These are phyloP conservation scores for Chamaecyparis obtusa DNA, from an alignment of 75 land plant species.

Conservation along the genomic window DNA sequence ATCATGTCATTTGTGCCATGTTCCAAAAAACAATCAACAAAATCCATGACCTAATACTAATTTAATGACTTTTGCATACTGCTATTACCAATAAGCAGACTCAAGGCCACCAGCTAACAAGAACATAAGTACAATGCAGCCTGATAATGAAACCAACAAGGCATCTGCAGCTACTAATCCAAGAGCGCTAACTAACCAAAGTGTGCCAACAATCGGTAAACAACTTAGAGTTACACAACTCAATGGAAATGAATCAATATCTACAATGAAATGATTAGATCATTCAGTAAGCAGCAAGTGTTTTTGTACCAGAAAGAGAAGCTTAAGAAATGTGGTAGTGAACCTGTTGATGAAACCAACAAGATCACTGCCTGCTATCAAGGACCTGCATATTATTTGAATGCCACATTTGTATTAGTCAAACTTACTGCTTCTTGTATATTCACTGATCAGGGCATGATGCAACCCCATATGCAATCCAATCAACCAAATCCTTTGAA, in stretches of 20 bases:
- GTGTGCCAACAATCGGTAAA: neutral
- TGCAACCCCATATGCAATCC: neutral
- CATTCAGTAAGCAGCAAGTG: neutral
- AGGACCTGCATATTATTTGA: slow-evolving; percentile 10
- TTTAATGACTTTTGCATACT: neutral
- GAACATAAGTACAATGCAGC: neutral
- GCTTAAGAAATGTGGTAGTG: slow-evolving; percentile 5
- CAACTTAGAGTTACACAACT: neutral
- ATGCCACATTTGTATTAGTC: neutral
- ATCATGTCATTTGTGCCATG: too few relatives aligned
- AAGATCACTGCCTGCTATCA: slow-evolving; percentile 12
- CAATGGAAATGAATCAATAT: neutral
- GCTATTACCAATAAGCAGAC: neutral
- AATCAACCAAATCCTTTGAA: slow-evolving; percentile 3
- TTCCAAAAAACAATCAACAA: neutral
- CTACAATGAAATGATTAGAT: neutral
- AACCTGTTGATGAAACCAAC: slow-evolving; percentile 11
- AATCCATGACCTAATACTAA: neutral
- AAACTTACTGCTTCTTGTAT: neutral
- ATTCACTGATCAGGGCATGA: neutral
- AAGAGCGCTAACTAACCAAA: neutral
- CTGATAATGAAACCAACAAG: neutral
- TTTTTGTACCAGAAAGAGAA: slow-evolving; percentile 1
- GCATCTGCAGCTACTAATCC: neutral
- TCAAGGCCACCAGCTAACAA: neutral